Evolutionary conservation across 2,329 filamentous ascomycete species (phyloP).

Genomic region (Cytospora paraplurivora): DNA sequence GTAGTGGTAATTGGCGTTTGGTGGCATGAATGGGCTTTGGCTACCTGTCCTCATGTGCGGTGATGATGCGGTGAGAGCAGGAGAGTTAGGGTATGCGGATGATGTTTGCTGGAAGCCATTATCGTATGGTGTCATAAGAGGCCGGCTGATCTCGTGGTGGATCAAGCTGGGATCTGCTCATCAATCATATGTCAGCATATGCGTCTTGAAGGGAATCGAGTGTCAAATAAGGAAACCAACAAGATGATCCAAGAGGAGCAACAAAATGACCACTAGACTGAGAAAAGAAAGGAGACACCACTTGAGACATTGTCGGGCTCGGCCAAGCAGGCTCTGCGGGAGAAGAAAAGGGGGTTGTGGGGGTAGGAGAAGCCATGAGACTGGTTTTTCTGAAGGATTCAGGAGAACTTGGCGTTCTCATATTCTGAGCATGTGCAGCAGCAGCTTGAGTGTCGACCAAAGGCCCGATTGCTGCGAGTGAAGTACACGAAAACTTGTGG

Average conservation of each 20-base stretch:
- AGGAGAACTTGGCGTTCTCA: slow-evolving; percentile 34
- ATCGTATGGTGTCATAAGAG: slow-evolving; percentile 55
- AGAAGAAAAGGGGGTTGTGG: slow-evolving; percentile 40
- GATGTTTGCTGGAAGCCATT: slow-evolving; percentile 50
- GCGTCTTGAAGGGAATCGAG: slow-evolving; percentile 25
- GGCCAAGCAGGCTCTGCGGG: slow-evolving; percentile 37
- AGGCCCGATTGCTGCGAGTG: slow-evolving; percentile 32
- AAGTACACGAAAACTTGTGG: slow-evolving; percentile 31
- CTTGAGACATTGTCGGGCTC: slow-evolving; percentile 36
- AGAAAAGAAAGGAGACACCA: slow-evolving; percentile 52
- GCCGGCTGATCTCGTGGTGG: slow-evolving; percentile 55
- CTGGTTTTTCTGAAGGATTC: slow-evolving; percentile 35
- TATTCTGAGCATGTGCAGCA: slow-evolving; percentile 32
- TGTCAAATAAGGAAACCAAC: slow-evolving; percentile 51
- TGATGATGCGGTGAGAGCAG: slow-evolving; percentile 59
- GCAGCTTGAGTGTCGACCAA: slow-evolving; percentile 35
- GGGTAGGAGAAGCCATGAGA: slow-evolving; percentile 37
- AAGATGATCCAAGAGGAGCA: slow-evolving; percentile 53
- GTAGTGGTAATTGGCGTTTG: slow-evolving; percentile 46
- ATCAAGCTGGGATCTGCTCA: slow-evolving; percentile 58
- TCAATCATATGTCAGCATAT: slow-evolving; percentile 40
- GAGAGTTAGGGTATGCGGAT: slow-evolving; percentile 59
- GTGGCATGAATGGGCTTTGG: slow-evolving; percentile 65
- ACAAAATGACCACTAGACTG: slow-evolving; percentile 56
- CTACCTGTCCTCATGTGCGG: slow-evolving; percentile 57